A percentile compares a stretch with the other conserved stretches of the same genome.
Conservation (phyloP, 305 asterid genomes). For the Solanum hybrid region DNA sequence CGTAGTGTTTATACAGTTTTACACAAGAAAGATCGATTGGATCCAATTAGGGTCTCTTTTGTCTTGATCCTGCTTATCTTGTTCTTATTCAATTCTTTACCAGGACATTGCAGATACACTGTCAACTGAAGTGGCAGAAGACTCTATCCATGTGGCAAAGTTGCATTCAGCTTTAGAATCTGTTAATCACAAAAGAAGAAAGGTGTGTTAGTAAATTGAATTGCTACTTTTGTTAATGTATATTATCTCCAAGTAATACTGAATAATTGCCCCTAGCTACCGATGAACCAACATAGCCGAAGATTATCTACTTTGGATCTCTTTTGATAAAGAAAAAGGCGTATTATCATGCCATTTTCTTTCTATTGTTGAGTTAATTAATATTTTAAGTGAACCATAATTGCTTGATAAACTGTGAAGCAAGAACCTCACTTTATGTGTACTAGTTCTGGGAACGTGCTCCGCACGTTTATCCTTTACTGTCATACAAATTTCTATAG, state of each 20-base stretch:
- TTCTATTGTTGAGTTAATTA: neutral
- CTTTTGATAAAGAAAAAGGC: neutral
- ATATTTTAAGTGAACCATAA: neutral
- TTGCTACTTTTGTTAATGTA: neutral
- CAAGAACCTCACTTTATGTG: neutral
- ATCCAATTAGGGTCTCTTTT: neutral
- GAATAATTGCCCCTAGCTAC: neutral
- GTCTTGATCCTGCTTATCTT: neutral
- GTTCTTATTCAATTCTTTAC: constrained; percentile 9
- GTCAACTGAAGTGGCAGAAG: constrained; percentile 94
- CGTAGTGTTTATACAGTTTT: neutral
- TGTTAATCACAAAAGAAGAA: constrained; percentile 97
- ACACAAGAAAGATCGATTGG: neutral
- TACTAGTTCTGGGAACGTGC: too few relatives aligned
- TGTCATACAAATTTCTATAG: too few relatives aligned
- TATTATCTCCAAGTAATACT: neutral
- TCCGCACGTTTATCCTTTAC: too few relatives aligned
- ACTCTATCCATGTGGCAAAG: constrained; percentile 86
- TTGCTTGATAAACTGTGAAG: neutral
- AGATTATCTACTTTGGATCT: neutral
- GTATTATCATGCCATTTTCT: neutral
- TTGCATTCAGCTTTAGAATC: constrained; percentile 97
- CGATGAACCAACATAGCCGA: neutral
- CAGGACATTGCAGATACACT: constrained; percentile 99
- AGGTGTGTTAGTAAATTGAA: constrained; percentile 34